Percentiles rank a stretch among this genome's conserved stretches.
Conservation (phyloP, 768 basidiomycete genomes). For the Xerocomellus dryophilus region DNA sequence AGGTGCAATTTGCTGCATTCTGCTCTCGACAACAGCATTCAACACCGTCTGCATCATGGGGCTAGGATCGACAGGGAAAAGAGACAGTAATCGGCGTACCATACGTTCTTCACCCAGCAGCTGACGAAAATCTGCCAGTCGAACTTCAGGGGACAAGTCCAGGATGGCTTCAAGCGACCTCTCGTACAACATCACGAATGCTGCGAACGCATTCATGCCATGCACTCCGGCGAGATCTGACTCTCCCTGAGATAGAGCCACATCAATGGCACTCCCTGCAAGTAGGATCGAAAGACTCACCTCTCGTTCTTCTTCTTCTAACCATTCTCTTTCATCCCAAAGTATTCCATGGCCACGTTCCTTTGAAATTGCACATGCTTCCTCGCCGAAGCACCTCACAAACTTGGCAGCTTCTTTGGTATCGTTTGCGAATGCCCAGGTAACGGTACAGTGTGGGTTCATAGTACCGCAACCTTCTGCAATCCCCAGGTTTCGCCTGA, state of each 20-base stretch:
- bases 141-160: constrained; percentile 44
- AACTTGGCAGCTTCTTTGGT: constrained; percentile 56
- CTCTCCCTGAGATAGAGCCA: constrained; percentile 49
- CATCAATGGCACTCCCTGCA: constrained; percentile 11
- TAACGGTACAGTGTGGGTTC: constrained; percentile 39
- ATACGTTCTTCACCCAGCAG: constrained; percentile 51
- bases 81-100: constrained; percentile 38
- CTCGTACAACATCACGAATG: constrained; percentile 60
- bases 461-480: constrained; percentile 58
- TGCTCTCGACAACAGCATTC: constrained; percentile 37
- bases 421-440: constrained; percentile 61
- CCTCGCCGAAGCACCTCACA: constrained; percentile 56
- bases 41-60: constrained; percentile 29
- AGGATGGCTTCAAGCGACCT: constrained; percentile 55
- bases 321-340: constrained; percentile 65
- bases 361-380: constrained; percentile 45
- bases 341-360: constrained; percentile 37
- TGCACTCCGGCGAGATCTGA: constrained; percentile 49
- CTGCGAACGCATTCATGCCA: constrained; percentile 71
- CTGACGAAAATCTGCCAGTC: constrained; percentile 43
- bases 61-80: constrained; percentile 7
- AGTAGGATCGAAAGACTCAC: constrained; percentile 30
- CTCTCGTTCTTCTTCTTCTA: constrained; percentile 54
- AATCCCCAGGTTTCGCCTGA: constrained; percentile 60
- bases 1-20: constrained; percentile 30